Percentiles rank a stretch among this genome's conserved stretches.
Conservation (phyloP, 1,139 yeast species). For the Lodderomyces orthopsilosis region DNA sequence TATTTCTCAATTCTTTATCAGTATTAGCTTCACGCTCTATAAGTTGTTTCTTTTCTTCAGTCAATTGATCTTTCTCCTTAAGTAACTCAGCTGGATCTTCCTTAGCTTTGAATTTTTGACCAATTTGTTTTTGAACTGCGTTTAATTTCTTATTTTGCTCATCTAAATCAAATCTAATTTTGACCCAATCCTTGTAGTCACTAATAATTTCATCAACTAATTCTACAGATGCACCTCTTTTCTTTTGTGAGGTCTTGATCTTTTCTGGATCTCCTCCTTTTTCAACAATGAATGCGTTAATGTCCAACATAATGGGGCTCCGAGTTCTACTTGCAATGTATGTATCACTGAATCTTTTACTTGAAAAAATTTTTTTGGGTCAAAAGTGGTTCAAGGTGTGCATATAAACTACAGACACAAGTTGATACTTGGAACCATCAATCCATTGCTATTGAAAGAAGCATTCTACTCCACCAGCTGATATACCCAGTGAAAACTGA, state of each 20-base stretch:
- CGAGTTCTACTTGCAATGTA: not conserved
- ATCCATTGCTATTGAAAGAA: no score
- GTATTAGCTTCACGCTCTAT: slow-evolving; percentile 72
- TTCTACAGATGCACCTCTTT: slow-evolving; percentile 94
- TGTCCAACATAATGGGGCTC: slow-evolving; percentile 82
- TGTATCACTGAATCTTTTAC: not conserved
- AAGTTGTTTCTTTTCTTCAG: slow-evolving; percentile 65
- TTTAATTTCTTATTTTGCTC: slow-evolving; percentile 84
- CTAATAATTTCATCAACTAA: slow-evolving; percentile 90
- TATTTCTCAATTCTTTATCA: slow-evolving; percentile 67
- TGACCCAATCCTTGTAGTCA: slow-evolving; percentile 91
- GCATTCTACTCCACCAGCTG: not conserved
- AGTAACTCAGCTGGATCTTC: slow-evolving; percentile 88
- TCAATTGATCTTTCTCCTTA: slow-evolving; percentile 73
- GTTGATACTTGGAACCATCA: not conserved
- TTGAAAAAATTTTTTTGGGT: slow-evolving; percentile 1
- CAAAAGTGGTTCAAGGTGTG: not conserved
- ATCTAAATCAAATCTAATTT: slow-evolving; percentile 87
- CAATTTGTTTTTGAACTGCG: slow-evolving; percentile 88
- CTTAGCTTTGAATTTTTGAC: slow-evolving; percentile 86
- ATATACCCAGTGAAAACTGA: no score
- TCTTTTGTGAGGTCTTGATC: slow-evolving; percentile 84
- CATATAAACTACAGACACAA: no score
- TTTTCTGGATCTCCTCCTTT: slow-evolving; percentile 94
- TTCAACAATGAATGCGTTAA: slow-evolving; percentile 85